A percentile compares a stretch with the other conserved stretches of the same genome.
These are phyloP conservation scores for Medicago arabica DNA, from an alignment of 306 rosid species.

Conservation along the genomic window DNA sequence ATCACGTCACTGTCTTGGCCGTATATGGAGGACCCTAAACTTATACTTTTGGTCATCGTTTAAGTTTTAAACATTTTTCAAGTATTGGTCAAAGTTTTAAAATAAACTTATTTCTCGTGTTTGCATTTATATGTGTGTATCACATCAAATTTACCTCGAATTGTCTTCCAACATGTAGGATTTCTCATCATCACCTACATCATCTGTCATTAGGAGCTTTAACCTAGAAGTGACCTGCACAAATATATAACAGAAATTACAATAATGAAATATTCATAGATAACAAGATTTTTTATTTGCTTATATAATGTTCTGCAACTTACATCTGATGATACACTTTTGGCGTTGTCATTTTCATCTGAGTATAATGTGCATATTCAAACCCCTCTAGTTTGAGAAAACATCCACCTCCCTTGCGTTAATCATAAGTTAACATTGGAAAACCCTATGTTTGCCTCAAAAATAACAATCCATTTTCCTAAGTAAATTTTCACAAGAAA, in stretches of 20 bases:
- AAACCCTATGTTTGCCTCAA: too few relatives aligned
- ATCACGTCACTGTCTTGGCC: background rate
- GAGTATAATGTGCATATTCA: constrained; percentile 65
- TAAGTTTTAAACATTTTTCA: background rate
- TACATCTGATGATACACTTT: constrained; percentile 75
- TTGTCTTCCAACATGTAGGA: constrained; percentile 83
- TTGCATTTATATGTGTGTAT: background rate
- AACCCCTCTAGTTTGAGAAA: too few relatives aligned
- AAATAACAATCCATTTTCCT: too few relatives aligned
- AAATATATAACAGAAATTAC: constrained; percentile 11
- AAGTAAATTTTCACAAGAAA: too few relatives aligned
- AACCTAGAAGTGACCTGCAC: constrained; percentile 78
- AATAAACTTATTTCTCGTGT: background rate
- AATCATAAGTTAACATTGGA: too few relatives aligned
- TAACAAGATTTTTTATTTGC: background rate
- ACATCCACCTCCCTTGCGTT: too few relatives aligned
- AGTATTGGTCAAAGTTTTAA: background rate
- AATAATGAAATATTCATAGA: constrained; percentile 4
- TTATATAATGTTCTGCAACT: constrained; percentile 38
- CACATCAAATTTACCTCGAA: constrained; percentile 65
- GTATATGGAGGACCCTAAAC: background rate
- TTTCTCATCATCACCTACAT: constrained; percentile 50
- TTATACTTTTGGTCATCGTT: background rate
- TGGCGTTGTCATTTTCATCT: constrained; percentile 61
- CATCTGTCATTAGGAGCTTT: constrained; percentile 80